Evolutionary conservation across 2,329 filamentous ascomycete species (phyloP), one percentile per base, ranked within the genome.

Genomic region (Pseudogymnoascus pannorum): DNA sequence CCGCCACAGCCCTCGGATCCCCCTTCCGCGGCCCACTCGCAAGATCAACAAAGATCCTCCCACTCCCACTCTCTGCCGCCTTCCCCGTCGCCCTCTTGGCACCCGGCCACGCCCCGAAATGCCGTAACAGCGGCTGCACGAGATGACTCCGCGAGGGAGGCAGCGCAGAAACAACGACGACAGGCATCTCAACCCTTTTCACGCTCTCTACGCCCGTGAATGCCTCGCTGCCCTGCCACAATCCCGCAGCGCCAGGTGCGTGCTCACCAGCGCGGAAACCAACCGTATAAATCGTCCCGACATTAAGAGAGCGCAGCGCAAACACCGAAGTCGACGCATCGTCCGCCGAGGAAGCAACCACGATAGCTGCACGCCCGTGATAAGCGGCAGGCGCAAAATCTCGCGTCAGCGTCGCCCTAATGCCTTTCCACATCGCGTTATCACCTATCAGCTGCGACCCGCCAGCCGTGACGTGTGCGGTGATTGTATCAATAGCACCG

Each of bases 351-450:
- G 83, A 87, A 7, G 89, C 88, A 9, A 95, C 76, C 12, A 95
- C 82, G 48, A 95, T 83, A 2, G 89, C 90, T 3, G 89, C 85
- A 57, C 89, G 85, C 42, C 85, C 87, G 66, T 83, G 83, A 72
- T 93, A 95, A 1, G 91, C 90, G 4, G 89, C 92, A 0, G 91
- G 90, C 0, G 92, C 88, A 66, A 92, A 86, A 68, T 95, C 90
- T 20, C 88, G 83, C 3, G 87, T 94, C 62, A 95, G 77, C 0
- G 90, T 92, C 59, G 89, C 88, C 57, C 91, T 80, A 62, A 95
- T 93, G 1, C 90, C 91, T 72, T 91, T 91, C 89, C 91, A 94
- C 12, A 86, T 86, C 9, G 89, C 88, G 67, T 95, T 95, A 68
- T 94, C 90, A 54, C 91, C 88, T 14, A 92, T 77, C 40, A 93